phyloP scores from a whole-genome alignment of 345 rosid genomes.

The thale cress (Arabidopsis thaliana) region TAIR10.1 NC_003076.8:18695001-18695500 shows the following conservation, averaged over 20 bases:
- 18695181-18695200: conserved; percentile 83
- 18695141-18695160: conserved; percentile 88
- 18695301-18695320: conserved; percentile 69
- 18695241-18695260: conserved; percentile 90
- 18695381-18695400: conserved; percentile 68
- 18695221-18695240: conserved; percentile 68
- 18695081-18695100: conserved; percentile 79
- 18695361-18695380: conserved; percentile 64
- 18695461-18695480: conserved; percentile 65
- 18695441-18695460: conserved; percentile 81
- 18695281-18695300: conserved; percentile 69
- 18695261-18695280: conserved; percentile 65
- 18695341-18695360: conserved; percentile 68
- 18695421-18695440: conserved; percentile 79
- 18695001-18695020: conserved; percentile 59
- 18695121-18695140: conserved; percentile 79
- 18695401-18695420: conserved; percentile 66
- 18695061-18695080: conserved; percentile 68
- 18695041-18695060: conserved; percentile 81
- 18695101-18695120: conserved; percentile 70
- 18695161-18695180: conserved; percentile 72
- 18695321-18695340: conserved; percentile 76
- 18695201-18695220: conserved; percentile 70
- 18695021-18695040: conserved; percentile 77
- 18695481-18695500: conserved; percentile 57